Conservation (phyloP, 805 yeast genomes). For the Ogataea nakhonphanomensis region DNA sequence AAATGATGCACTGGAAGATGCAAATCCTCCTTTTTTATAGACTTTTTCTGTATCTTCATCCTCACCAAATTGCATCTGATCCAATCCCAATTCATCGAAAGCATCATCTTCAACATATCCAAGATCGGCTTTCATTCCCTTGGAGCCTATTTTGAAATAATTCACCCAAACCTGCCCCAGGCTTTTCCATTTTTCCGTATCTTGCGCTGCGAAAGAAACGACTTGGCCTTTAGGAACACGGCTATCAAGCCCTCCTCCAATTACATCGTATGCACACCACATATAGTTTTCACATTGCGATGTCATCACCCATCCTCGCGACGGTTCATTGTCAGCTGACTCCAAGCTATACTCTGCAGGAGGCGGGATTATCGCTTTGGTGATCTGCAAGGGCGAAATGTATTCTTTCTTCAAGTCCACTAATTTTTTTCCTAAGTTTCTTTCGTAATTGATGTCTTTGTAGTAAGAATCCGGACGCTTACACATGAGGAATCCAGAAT, state of each 20-base stretch:
- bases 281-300: constrained; percentile 51
- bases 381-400: constrained; percentile 39
- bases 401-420: constrained; percentile 37
- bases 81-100: constrained; percentile 30
- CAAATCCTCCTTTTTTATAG: constrained; percentile 24
- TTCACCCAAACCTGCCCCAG: constrained; percentile 55
- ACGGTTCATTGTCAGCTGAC: constrained; percentile 40
- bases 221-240: constrained; percentile 43
- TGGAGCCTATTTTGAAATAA: constrained; percentile 31
- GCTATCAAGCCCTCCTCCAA: constrained; percentile 45
- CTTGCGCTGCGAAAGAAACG: constrained; percentile 34
- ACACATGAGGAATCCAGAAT: constrained; percentile 66
- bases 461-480: constrained; percentile 41
- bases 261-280: constrained; percentile 59
- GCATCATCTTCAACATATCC: constrained; percentile 33
- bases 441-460: constrained; percentile 35
- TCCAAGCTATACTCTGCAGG: constrained; percentile 36
- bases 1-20: constrained; percentile 18
- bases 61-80: constrained; percentile 14
- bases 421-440: constrained; percentile 25
- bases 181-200: constrained; percentile 36
- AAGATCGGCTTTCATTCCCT: constrained; percentile 21
- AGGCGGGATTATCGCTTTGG: constrained; percentile 51
- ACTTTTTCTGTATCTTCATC: constrained; percentile 12
- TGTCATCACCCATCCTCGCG: constrained; percentile 53